Base-by-base conservation (phyloP, 2,329 filamentous ascomycete species). In the Cytospora chrysosperma region DNA sequence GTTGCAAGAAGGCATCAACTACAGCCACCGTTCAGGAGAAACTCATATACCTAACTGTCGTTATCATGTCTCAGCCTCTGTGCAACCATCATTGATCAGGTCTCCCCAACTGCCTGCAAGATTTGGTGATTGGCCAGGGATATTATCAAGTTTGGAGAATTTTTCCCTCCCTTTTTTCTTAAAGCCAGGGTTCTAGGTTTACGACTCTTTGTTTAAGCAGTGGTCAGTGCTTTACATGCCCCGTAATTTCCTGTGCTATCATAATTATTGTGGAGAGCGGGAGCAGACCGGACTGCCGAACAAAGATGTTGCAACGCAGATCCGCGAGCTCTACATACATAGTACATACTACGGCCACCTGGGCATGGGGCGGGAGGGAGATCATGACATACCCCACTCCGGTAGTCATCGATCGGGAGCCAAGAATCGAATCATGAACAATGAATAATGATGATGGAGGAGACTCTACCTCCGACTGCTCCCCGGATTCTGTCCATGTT, bases 301-400 rank as follows among this genome's bases (percentile, higher is more conserved):
- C 19, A 24, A n/a, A 47, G 28, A 52, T n/a, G 58, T 43, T 54
- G 58, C 58, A 47, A 28, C 19, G 58, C 52, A 34, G 58, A 52
- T 47, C 58, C 32, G n/a, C 50, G n/a, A n/a, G n/a, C n/a, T n/a
- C n/a, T n/a, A n/a, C n/a, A n/a, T n/a, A n/a, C n/a, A n/a, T n/a
- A n/a, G n/a, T n/a, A n/a, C n/a, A n/a, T n/a, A n/a, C n/a, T n/a
- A n/a, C n/a, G n/a, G 21, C 54, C 7, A 43, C 21, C 17, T 10
- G 56, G 27, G 15, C 13, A 34, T 56, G 3, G 34, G 21, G 13
- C 21, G 17, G 17, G 40, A 26, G 54, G 34, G 30, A 26, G 34
- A 60, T 54, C 58, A 60, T 43, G 49, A 60, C 50, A 60, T 54
- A 27, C 50, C 50, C 26, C 58, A 60, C 58, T 34, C 12, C n/a